phyloP scores from a whole-genome alignment of 495 filamentous ascomycete species.

The Penicillium salamii region DNA sequence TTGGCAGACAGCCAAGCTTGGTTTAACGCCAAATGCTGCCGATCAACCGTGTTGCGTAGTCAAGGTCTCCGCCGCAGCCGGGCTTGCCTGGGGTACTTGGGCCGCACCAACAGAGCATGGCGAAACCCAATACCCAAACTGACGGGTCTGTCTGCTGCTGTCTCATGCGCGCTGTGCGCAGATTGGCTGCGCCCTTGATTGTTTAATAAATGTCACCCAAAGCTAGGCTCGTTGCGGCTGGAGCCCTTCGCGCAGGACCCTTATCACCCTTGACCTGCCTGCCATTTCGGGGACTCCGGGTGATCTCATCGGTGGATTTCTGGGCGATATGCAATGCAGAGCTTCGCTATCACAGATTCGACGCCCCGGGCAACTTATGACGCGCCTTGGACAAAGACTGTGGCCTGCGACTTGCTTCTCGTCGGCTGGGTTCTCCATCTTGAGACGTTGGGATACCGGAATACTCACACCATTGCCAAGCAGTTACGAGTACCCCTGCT shows the following conservation, averaged over 20 bases:
- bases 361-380: background rate
- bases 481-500: background rate
- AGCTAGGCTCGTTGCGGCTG: constrained; percentile 4
- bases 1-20: constrained; percentile 15
- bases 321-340: constrained; percentile 20
- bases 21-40: constrained; percentile 20
- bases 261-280: background rate
- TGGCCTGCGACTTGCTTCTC: background rate
- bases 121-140: constrained; percentile 21
- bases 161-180: constrained; percentile 1
- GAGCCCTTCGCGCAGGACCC: constrained; percentile 14
- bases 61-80: constrained; percentile 4
- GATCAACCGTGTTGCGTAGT: constrained; percentile 13
- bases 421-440: background rate
- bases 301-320: constrained; percentile 1
- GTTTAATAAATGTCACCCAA: constrained; percentile 6
- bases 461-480: background rate
- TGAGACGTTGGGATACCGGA: background rate
- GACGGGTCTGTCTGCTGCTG: constrained; percentile 19
- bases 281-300: constrained; percentile 1
- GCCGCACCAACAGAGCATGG: constrained; percentile 9
- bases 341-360: constrained; percentile 18
- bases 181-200: constrained; percentile 18
- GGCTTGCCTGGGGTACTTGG: constrained; percentile 3
- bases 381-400: background rate